Base-by-base conservation (phyloP, 2,329 filamentous ascomycete species). In the Mollisia scopiformis region DNA sequence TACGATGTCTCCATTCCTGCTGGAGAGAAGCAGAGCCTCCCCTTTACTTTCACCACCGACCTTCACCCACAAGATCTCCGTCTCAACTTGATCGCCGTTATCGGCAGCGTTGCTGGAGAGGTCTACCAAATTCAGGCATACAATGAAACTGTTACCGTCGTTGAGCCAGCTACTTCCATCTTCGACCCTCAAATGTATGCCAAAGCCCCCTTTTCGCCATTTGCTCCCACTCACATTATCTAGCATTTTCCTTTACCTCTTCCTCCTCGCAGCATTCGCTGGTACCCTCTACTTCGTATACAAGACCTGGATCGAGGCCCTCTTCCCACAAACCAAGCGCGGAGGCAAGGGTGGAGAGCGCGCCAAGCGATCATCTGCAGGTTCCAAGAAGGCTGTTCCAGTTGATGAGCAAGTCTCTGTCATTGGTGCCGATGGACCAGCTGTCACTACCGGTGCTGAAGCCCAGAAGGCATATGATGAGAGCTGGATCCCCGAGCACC, bases 191-290 rank as follows among this genome's bases (percentile, higher is more conserved):
- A 97, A 79, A 93, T 97, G 94, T 98, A 83, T 78, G 89, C 78
- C n/a, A n/a, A 19, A 58, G 58, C 19, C 33, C n/a, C n/a, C 23
- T 7, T 28, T 51, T 10, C 35, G 3, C 31, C 43, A 35, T 43
- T 57, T 58, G 53, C 59, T 59, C 53, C 57, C 63, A 59, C 58
- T 72, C 63, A 64, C 47, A 56, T 67, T 70, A 47, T 47, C 16
- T 65, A 98, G 95, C 75, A 92, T 98, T 80, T 99, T 99, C 88
- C 88, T 99, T 65, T 98, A 98, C 83, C 83, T 97, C 75, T 88
- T 98, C 82, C 90, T 99, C 70, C 82, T 89, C 57, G 88, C 84
- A 64, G 85, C 84, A 65, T 96, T 96, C 75, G 87, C 79, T 67
- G 93, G 90, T 64, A 92, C 89, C 57, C 86, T 90, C 75, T 97